These are phyloP conservation scores for Fusarium staphyleae DNA, from an alignment of 2,329 filamentous ascomycete species.

Conservation along the genomic window DNA sequence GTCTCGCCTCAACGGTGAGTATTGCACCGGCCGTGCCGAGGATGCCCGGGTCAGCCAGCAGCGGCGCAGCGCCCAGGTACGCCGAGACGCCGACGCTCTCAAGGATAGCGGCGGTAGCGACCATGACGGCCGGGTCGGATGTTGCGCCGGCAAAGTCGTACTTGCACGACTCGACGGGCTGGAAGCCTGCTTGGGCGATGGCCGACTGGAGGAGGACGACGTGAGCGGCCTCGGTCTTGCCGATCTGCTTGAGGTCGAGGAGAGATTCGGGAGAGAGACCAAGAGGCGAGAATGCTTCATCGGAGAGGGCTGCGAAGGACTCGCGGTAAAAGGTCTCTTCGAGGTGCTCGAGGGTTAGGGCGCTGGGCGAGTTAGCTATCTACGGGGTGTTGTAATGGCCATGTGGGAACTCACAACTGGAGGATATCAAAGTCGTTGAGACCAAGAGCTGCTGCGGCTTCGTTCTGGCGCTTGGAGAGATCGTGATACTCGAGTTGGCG, in stretches of 20 bases:
- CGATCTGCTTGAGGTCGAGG: slow-evolving; percentile 65
- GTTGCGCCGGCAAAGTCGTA: slow-evolving; percentile 80
- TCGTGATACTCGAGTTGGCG: slow-evolving; percentile 56
- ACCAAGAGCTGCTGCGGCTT: slow-evolving; percentile 54
- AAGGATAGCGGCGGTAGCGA: slow-evolving; percentile 72
- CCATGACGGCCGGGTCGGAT: slow-evolving; percentile 70
- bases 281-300: slow-evolving; percentile 67
- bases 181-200: slow-evolving; percentile 62
- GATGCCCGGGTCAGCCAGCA: slow-evolving; percentile 65
- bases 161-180: slow-evolving; percentile 72
- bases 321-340: slow-evolving; percentile 76
- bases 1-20: slow-evolving; percentile 75
- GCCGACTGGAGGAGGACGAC: slow-evolving; percentile 52
- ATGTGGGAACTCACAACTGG: slow-evolving; percentile 59
- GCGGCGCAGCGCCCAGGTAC: slow-evolving; percentile 73
- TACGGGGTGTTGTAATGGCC: not conserved
- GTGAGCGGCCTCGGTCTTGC: slow-evolving; percentile 64
- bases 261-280: slow-evolving; percentile 43
- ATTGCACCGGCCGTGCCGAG: slow-evolving; percentile 74
- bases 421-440: slow-evolving; percentile 63
- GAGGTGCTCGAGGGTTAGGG: slow-evolving; percentile 77
- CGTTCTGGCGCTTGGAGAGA: slow-evolving; percentile 59
- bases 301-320: slow-evolving; percentile 72
- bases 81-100: slow-evolving; percentile 79
- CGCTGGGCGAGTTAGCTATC: slow-evolving; percentile 44